Base-by-base conservation (phyloP, 2,329 filamentous ascomycete genomes). In the Stromatinia cepivora region DNA sequence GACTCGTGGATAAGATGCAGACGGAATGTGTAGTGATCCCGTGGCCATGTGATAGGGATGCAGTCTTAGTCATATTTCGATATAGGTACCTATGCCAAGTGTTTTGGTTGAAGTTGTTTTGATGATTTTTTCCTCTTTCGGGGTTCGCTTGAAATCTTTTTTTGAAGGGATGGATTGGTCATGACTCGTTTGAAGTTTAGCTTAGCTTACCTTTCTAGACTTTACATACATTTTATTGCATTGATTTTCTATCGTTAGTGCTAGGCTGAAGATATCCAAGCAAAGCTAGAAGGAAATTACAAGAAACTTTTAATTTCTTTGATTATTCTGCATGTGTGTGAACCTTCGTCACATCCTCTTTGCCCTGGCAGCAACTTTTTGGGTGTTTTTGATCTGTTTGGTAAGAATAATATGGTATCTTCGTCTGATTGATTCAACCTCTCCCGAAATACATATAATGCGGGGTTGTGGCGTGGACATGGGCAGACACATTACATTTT, bases 41-140 rank as follows among this genome's bases (percentile, higher is more conserved):
- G 46, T 64, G 61, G 46, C 61, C 61, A 52, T 64, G 46, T 59
- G 56, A 45, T 59, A 17, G 34, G 34, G 28, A 48, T 62, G 42
- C 42, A 39, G 61, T 63, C n/a, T 28, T 63, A 4, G 22, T 52
- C 3, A 28, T 50, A 9, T 46, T 20, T 15, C 22, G 11, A 62
- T 50, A 22, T 34, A 17, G 20, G n/a, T n/a, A n/a, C n/a, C n/a
- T 9, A 25, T n/a, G 58, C 58, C 58, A 62, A 62, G 58, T 9
- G 31, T 42, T 15, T 15, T 56, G 53, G 53, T 56, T 56, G 31
- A 31, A 34, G 15, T n/a, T 56, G 31, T 11, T 10, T 15, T 17
- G 39, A 42, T 31, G 25, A 42, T 17, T 42, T 17, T 17, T 17
- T 15, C 15, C 15, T 42, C 39, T 1, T 15, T 61, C 5, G 17